Evolutionary conservation across 1,139 yeast genomes (phyloP), one percentile per base, ranked within the genome.

Genomic region (Arxiozyma slooffiae): DNA sequence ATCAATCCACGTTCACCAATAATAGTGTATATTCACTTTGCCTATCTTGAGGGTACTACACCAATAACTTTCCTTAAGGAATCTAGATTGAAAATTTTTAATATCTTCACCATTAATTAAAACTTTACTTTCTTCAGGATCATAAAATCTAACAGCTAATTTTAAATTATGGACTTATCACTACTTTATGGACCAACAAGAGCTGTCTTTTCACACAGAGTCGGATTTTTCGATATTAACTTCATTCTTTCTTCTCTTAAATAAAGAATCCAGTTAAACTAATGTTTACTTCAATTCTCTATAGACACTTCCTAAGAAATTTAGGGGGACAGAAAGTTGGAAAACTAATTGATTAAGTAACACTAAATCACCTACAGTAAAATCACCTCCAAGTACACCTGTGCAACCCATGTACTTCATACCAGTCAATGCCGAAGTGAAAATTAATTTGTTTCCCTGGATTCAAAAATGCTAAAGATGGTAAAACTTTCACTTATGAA

Each of bases 371-470:
- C 99, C 99, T 18, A 94, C 97, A 1, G 95, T 84, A 53, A 92
- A 73, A 1, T 80, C 70, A 0, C 97, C 97, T 4, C 78, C 70
- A 14, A 89, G 81, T 16, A 92, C 95, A 34, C 97, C 97, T 53
- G 81, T 81, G 61, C 97, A 89, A n/a, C 97, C 97, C 96, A 92
- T 83, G 67, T 86, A 92, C 98, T 92, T 94, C 95, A 94, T 92
- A 1, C 84, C 89, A 1, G 98, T 92, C 58, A 94, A 73, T 1
- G 98, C 97, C 40, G 86, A 70, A 0, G 97, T 86, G 69, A 94
- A 92, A 34, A 92, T 92, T 50, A 89, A 65, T 66, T 87, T 90
- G n/a, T 68, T 92, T 98, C 4, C 98, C 98, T 0, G 95, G 77
- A 60, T 92, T 92, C 56, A 92, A 74, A 62, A 79, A 89, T 20